phyloP scores from a whole-genome alignment of 192 early-diverging fungal genomes.

The Neocallimastix lanati region DNA sequence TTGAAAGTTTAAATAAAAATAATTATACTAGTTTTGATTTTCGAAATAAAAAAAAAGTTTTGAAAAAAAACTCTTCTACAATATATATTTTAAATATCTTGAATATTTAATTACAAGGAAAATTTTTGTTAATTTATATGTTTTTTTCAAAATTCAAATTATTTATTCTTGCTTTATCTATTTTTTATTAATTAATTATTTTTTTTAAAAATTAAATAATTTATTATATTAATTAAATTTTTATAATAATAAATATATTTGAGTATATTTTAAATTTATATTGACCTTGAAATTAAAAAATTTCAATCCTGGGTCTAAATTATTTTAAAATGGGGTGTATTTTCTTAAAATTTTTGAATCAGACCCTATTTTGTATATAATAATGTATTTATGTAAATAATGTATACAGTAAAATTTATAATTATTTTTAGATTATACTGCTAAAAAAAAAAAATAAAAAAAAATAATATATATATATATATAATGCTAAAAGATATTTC shows the following conservation, averaged over 20 bases:
- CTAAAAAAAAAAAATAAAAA: too few relatives aligned
- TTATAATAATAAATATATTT: background rate
- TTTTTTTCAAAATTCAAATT: background rate
- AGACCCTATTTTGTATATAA: background rate
- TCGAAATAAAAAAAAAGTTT: background rate
- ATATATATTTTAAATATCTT: too few relatives aligned
- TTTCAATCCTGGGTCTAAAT: background rate
- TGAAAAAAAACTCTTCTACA: background rate
- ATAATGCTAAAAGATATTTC: too few relatives aligned
- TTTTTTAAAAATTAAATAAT: background rate
- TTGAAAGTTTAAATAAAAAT: too few relatives aligned
- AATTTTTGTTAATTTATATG: background rate
- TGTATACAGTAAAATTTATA: too few relatives aligned
- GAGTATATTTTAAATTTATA: too few relatives aligned
- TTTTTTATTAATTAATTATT: background rate
- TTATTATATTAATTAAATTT: background rate
- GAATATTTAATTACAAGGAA: background rate
- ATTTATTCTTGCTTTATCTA: background rate
- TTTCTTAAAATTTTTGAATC: background rate
- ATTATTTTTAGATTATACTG: too few relatives aligned
- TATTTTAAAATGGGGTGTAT: background rate
- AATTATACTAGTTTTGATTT: background rate
- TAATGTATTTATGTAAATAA: too few relatives aligned
- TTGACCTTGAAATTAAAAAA: too few relatives aligned
- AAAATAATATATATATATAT: too few relatives aligned